A percentile compares a stretch with the other conserved stretches of the same genome.
Evolutionary conservation across 306 rosid species (phyloP).

Genomic region (Gastrolobium villosum): DNA sequence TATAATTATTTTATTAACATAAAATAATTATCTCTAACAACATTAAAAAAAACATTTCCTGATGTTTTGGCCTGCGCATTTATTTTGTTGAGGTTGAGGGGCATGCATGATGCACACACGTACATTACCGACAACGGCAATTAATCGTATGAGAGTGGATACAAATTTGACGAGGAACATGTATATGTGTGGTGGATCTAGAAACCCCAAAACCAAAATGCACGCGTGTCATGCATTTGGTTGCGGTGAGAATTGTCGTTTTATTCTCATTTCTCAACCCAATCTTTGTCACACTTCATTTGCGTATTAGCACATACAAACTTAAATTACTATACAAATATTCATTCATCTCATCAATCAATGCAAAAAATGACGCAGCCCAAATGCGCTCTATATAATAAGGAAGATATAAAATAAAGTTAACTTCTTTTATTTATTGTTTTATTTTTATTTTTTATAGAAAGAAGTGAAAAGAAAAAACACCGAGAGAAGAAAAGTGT

Average conservation of each 20-base stretch:
- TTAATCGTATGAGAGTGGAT: constrained; percentile 12
- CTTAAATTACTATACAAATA: neutral
- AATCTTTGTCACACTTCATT: constrained; percentile 51
- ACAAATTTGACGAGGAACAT: constrained; percentile 34
- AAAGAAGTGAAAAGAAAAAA: constrained; percentile 8
- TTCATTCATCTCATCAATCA: constrained; percentile 17
- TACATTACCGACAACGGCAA: constrained; percentile 44
- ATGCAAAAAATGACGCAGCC: neutral
- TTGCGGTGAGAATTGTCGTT: constrained; percentile 53
- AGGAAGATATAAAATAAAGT: neutral
- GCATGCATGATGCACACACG: constrained; percentile 33
- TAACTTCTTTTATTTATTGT: neutral
- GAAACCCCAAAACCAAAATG: constrained; percentile 36
- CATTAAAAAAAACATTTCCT: too few relatives aligned
- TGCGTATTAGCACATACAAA: constrained; percentile 14
- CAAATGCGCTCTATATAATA: neutral
- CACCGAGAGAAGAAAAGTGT: constrained; percentile 47
- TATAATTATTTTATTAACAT: too few relatives aligned
- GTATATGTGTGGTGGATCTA: constrained; percentile 45
- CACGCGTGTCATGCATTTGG: constrained; percentile 54
- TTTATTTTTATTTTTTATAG: neutral
- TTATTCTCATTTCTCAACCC: constrained; percentile 42
- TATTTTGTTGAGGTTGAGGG: constrained; percentile 5
- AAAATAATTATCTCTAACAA: too few relatives aligned
- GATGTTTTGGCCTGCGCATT: neutral